phyloP scores from a whole-genome alignment of 805 yeast species.

The Candida tammaniensis region DNA sequence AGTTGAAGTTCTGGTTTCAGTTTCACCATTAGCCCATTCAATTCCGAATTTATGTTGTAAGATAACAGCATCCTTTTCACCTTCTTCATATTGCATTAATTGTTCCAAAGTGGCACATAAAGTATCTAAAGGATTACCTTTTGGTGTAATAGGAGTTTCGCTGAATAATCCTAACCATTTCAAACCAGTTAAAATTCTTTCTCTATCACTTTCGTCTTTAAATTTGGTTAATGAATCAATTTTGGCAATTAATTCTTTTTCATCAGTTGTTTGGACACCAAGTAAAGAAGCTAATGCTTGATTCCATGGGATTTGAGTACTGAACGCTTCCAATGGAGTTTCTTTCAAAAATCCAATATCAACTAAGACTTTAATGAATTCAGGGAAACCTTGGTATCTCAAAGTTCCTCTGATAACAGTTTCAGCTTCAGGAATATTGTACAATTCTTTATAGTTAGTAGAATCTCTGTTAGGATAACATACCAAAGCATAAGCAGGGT shows the following conservation, averaged over 20 bases:
- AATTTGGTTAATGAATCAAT: slow-evolving; percentile 77
- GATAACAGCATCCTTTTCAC: slow-evolving; percentile 92
- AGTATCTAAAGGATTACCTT: slow-evolving; percentile 93
- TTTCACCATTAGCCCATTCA: slow-evolving; percentile 90
- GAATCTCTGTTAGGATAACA: slow-evolving; percentile 99
- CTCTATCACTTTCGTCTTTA: slow-evolving; percentile 78
- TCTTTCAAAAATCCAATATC: slow-evolving; percentile 92
- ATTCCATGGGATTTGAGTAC: slow-evolving; percentile 71
- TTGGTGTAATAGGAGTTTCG: slow-evolving; percentile 71
- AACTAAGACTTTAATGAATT: slow-evolving; percentile 91
- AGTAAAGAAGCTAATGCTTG: slow-evolving; percentile 76
- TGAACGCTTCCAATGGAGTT: slow-evolving; percentile 58
- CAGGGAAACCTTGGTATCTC: slow-evolving; percentile 98
- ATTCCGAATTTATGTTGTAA: slow-evolving; percentile 98
- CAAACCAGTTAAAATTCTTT: slow-evolving; percentile 83
- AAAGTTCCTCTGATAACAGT: slow-evolving; percentile 96
- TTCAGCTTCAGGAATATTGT: slow-evolving; percentile 95
- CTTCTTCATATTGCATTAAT: slow-evolving; percentile 92
- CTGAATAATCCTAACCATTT: slow-evolving; percentile 94
- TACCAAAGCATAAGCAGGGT: slow-evolving; percentile 93
- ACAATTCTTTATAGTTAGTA: slow-evolving; percentile 86
- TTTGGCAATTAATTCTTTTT: slow-evolving; percentile 70
- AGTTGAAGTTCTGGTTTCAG: slow-evolving; percentile 92
- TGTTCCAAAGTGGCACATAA: slow-evolving; percentile 94
- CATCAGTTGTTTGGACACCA: slow-evolving; percentile 68